These are phyloP conservation scores for Zygotorulaspora chibaensis DNA, from an alignment of 805 yeast species.

Conservation along the genomic window DNA sequence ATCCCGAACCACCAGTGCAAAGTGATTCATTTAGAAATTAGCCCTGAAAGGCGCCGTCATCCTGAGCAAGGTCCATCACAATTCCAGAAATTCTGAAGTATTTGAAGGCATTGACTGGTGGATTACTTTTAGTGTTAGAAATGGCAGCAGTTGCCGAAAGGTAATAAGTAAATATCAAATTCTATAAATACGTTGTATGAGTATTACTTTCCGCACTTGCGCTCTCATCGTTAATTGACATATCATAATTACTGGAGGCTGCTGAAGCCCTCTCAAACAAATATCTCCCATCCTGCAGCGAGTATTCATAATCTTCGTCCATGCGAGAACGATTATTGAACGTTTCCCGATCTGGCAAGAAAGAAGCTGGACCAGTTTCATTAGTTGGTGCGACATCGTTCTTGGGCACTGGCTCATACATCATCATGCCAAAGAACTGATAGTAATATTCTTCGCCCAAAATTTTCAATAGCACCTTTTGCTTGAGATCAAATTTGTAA, in stretches of 20 bases:
- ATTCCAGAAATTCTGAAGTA: neutral
- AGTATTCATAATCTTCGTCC: conserved; percentile 41
- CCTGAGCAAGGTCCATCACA: too few species aligned
- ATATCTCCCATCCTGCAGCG: conserved; percentile 34
- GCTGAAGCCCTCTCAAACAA: conserved; percentile 31
- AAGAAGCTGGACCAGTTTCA: conserved; percentile 3
- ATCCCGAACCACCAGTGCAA: too few species aligned
- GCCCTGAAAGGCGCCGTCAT: too few species aligned
- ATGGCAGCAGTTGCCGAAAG: too few species aligned
- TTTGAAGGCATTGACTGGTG: neutral
- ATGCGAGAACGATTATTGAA: conserved; percentile 23
- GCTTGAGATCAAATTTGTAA: conserved; percentile 29
- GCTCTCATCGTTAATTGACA: conserved; percentile 8
- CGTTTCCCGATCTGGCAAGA: conserved; percentile 4
- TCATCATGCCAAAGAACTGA: conserved; percentile 33
- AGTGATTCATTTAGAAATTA: too few species aligned
- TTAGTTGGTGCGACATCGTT: conserved; percentile 4
- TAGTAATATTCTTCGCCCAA: conserved; percentile 35
- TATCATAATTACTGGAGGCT: conserved; percentile 12
- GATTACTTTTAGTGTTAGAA: neutral
- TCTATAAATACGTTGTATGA: conserved; percentile 6
- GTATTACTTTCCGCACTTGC: neutral
- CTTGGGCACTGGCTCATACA: conserved; percentile 24
- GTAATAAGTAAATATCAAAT: neutral
- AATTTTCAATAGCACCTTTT: conserved; percentile 26